Evolutionary conservation across 352 stramenopile genomes (phyloP), one percentile per base, ranked within the genome.

Genomic region (Phytophthora parvispora): DNA sequence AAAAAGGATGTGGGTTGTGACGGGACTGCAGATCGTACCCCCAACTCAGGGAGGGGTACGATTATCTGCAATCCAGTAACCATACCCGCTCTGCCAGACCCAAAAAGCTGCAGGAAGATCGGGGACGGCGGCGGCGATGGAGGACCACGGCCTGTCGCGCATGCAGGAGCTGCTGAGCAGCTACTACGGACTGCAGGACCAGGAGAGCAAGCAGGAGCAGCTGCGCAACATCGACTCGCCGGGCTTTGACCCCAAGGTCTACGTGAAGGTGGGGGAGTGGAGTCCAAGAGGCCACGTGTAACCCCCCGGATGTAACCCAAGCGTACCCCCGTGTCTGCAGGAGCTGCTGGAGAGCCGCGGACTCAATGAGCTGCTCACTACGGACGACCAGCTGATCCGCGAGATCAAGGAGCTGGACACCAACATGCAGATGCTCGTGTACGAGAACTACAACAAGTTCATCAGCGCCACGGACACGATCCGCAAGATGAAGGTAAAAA

Each of bases 391-490:
- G 56, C 74, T 97, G 32, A 96, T 96, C 61, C 72, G 77, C 59
- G 84, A 99, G 78, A 95, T 98, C 56, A 98, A 98, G 67, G 94
- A 96, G 34, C 86, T 99, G 18, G 98, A 99, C 79, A 98, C 93
- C 22, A 98, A 98, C 55, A 99, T 99, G 98, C 98, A 99, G 84
- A 99, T 99, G 78, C 86, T 99, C 43, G 98, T 99, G 22, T 99
- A 99, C 76, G 98, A 99, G 70, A 99, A 99, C 81, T 99, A 99
- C 89, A 99, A 97, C 81, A 99, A 99, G 78, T 99, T 99, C 74
- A 99, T 99, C 71, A 98, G 94, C 71, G 98, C 98, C 32, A 99
- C 98, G 1, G 98, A 99, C 80, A 99, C 98, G 54, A 99, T 99
- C 78, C 92, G 97, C 51, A 97, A 97, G 69, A 98, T 98, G 92